Evolutionary conservation across 1,284 basidiomycete genomes (phyloP), one percentile per base, ranked within the genome.

Genomic region (Mycena sp.): DNA sequence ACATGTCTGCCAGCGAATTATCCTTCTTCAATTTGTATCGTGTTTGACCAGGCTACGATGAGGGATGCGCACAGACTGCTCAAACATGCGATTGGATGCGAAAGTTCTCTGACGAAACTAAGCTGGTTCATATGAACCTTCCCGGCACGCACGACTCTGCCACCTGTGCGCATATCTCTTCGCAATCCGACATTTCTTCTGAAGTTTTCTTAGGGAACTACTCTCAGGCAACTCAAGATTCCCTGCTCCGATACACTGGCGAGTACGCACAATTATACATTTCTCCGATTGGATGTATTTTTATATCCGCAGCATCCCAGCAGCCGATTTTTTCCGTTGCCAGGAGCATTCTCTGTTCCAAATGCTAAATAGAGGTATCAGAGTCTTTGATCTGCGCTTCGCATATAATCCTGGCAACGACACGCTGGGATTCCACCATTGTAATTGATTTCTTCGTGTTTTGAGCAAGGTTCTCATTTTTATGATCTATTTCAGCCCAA

Each of bases 81-180:
- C 43, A 51, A 28, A 67, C 65, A 19, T 67, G 65, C 61, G 65
- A 67, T 25, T 67, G 65, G 65, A 67, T 67, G 65, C 40, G 53
- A 3, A 60, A 60, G 21, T 60, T 43, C 38, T 48, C 65, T 10
- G 65, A 67, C 45, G 11, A 25, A 11, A 67, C 65, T 6, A 55
- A 55, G 51, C 23, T 67, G 7, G 65, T 67, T 6, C 57, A 55
- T 17, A 67, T 67, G 65, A 67, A 63, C 26, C 25, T 67, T 7
- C 64, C 64, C 6, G 65, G 65, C 1, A 67, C 61, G 1, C 65
- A 67, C 40, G 65, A 67, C 45, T 63, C 61, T 2, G 56, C 65
- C 12, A 63, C 65, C 14, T 67, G 61, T 63, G 25, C 14, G n/a
- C n/a, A 16, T 40, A n/a, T 26, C 17, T 44, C 7, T n/a, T 2